Evolutionary conservation across 2,329 filamentous ascomycete species (phyloP).

Genomic region (Colletotrichum magnum): DNA sequence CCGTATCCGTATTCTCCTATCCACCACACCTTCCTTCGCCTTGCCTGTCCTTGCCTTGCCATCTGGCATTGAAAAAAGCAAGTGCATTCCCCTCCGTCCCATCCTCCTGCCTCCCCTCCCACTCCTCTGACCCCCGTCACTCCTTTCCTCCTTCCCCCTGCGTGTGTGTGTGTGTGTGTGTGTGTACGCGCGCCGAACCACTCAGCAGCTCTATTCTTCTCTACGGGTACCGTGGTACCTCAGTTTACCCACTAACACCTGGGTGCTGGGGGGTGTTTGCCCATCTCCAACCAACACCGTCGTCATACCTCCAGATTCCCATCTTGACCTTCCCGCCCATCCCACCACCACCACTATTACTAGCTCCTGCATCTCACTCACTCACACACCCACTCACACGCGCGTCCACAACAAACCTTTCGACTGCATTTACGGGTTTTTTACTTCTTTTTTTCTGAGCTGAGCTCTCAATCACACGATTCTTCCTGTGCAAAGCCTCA

Average conservation of each 20-base stretch:
- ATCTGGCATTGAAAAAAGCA: slow-evolving; percentile 18
- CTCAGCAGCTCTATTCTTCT: background rate
- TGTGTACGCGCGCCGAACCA: slow-evolving; percentile 6
- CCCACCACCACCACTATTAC: slow-evolving; percentile 1
- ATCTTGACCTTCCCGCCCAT: background rate
- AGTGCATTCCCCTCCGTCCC: background rate
- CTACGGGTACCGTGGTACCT: no score
- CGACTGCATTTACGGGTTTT: slow-evolving; percentile 6
- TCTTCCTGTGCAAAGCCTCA: background rate
- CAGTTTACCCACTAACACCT: background rate
- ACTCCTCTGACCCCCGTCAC: background rate
- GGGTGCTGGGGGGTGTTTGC: background rate
- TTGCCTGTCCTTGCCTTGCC: background rate
- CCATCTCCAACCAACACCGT: slow-evolving; percentile 11
- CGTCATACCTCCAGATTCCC: slow-evolving; percentile 23
- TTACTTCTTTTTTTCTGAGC: no score
- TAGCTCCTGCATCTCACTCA: background rate
- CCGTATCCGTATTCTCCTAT: background rate
- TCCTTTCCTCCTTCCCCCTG: slow-evolving; percentile 7
- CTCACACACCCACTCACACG: background rate
- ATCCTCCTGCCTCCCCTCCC: no score
- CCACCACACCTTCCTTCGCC: no score
- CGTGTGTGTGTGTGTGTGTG: no score
- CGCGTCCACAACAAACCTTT: background rate
- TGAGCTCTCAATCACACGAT: background rate